These are phyloP conservation scores for Metschnikowia vanudenii DNA, from an alignment of 805 yeast genomes.

Conservation along the genomic window DNA sequence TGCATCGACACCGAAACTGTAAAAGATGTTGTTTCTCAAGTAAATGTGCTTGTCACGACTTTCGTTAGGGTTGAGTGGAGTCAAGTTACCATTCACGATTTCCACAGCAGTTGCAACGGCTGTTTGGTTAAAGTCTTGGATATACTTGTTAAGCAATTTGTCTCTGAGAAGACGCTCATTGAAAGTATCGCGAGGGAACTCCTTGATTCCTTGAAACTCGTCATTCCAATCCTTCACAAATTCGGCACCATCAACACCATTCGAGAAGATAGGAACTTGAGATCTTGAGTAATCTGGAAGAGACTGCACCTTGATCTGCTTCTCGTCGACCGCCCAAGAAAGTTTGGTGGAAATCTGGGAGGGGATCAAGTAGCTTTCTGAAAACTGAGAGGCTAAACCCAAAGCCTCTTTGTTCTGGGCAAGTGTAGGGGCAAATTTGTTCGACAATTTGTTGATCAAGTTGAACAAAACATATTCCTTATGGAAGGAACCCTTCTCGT, in stretches of 20 bases:
- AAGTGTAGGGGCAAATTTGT: constrained; percentile 54
- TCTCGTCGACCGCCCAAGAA: constrained; percentile 71
- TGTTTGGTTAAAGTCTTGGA: constrained; percentile 71
- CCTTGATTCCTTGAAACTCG: constrained; percentile 80
- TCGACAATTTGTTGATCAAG: constrained; percentile 64
- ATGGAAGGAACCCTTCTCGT: constrained; percentile 32
- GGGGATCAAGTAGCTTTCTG: constrained; percentile 62
- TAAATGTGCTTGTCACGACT: constrained; percentile 59
- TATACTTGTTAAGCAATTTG: constrained; percentile 63
- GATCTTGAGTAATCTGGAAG: constrained; percentile 59
- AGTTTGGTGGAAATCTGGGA: constrained; percentile 56
- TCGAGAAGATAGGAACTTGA: constrained; percentile 52
- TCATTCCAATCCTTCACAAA: constrained; percentile 81
- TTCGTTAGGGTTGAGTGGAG: constrained; percentile 81
- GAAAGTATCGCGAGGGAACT: constrained; percentile 57
- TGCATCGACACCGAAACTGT: constrained; percentile 68
- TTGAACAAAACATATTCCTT: constrained; percentile 55
- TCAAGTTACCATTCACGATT: constrained; percentile 68
- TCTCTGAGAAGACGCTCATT: constrained; percentile 75
- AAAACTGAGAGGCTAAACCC: constrained; percentile 37
- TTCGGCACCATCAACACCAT: constrained; percentile 61
- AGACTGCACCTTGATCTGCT: constrained; percentile 16
- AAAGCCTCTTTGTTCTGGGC: constrained; percentile 49
- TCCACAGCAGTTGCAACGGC: constrained; percentile 80
- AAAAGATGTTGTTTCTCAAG: constrained; percentile 81